phyloP scores from a whole-genome alignment of 306 rosid species.

The Pyrus communis region DNA sequence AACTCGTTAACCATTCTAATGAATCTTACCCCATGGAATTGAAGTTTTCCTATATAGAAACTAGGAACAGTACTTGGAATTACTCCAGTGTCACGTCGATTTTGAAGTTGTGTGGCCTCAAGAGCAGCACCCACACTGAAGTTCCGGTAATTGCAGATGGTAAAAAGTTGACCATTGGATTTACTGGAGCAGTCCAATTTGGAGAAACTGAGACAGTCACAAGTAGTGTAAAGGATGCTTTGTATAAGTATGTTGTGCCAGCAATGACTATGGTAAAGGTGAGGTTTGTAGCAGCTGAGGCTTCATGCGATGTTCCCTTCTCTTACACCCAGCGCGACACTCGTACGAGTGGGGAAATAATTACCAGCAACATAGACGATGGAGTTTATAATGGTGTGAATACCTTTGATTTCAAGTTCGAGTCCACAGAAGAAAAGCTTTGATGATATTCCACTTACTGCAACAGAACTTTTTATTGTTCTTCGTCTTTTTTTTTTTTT shows the following conservation, averaged over 20 bases:
- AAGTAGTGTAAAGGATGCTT: background rate
- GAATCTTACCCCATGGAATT: background rate
- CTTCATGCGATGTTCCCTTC: background rate
- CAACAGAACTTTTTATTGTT: background rate
- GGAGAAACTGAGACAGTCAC: background rate
- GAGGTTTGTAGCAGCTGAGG: background rate
- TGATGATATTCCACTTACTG: background rate
- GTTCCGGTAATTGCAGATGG: background rate
- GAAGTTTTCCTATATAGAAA: background rate
- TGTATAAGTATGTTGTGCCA: background rate
- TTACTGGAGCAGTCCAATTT: background rate
- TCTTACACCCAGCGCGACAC: background rate
- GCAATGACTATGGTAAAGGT: background rate
- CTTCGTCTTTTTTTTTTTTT: background rate
- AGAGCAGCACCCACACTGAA: background rate
- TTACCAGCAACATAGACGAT: background rate
- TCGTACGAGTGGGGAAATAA: background rate
- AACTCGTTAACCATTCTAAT: background rate
- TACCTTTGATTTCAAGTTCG: background rate
- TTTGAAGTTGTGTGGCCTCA: background rate
- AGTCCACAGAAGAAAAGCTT: background rate
- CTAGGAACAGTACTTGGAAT: background rate
- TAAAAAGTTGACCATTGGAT: background rate
- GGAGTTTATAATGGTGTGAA: constrained; percentile 3
- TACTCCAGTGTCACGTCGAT: background rate